These are phyloP conservation scores for Lobosporangium transversale DNA, from an alignment of 192 early-diverging fungal species.

Conservation along the genomic window DNA sequence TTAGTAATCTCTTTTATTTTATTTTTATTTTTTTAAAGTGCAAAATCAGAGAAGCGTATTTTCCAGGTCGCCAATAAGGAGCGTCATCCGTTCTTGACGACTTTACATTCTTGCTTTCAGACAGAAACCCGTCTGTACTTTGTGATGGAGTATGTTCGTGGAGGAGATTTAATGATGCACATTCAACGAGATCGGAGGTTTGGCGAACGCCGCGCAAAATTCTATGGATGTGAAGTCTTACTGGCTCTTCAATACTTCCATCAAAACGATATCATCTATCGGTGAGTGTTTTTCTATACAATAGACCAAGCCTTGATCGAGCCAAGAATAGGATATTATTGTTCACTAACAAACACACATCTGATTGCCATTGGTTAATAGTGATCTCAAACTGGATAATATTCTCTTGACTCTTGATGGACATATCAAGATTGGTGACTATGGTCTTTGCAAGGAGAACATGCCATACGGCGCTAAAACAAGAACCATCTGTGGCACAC, in stretches of 20 bases:
- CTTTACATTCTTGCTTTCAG: conserved; percentile 96
- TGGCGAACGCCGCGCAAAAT: conserved; percentile 86
- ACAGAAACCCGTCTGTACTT: conserved; percentile 94
- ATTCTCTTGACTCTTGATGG: conserved; percentile 80
- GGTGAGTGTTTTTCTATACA: conserved; percentile 51
- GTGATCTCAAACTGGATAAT: conserved; percentile 86
- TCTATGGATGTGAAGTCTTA: conserved; percentile 91
- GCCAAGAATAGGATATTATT: background rate
- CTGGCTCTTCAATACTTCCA: conserved; percentile 92
- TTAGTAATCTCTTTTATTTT: background rate
- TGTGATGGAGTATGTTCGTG: conserved; percentile 97
- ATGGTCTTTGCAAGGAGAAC: conserved; percentile 88
- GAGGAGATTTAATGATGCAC: conserved; percentile 99
- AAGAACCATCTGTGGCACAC: conserved; percentile 86
- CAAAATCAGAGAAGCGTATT: conserved; percentile 95
- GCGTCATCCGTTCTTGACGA: conserved; percentile 95
- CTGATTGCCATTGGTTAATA: conserved; percentile 40
- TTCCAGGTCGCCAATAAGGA: conserved; percentile 91
- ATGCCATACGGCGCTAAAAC: conserved; percentile 75
- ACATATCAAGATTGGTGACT: conserved; percentile 87
- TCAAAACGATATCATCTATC: conserved; percentile 86
- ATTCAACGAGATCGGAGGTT: conserved; percentile 88
- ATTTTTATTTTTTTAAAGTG: conserved; percentile 51
- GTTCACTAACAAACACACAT: background rate
- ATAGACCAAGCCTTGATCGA: too few species aligned